phyloP scores from a whole-genome alignment of 2,329 filamentous ascomycete species.

The Penicillium sp. region DNA sequence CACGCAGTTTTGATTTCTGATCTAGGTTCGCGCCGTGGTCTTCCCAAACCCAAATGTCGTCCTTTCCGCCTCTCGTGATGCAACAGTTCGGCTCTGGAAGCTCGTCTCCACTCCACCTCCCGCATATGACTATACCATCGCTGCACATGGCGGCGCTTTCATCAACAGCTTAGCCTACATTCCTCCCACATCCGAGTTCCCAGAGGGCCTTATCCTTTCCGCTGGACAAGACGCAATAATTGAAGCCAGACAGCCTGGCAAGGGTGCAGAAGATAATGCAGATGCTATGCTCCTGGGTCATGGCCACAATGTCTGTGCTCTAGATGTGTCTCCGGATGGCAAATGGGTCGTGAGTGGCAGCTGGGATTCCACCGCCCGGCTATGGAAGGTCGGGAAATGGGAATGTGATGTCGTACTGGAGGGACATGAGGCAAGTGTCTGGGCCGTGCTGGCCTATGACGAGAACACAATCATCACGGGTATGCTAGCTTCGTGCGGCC shows the following conservation, averaged over 20 bases:
- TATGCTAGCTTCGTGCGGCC: constrained; percentile 22
- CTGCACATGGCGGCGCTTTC: constrained; percentile 77
- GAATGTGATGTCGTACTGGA: constrained; percentile 68
- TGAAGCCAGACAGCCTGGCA: constrained; percentile 74
- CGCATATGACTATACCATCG: constrained; percentile 71
- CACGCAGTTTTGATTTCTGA: constrained; percentile 60
- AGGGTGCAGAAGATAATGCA: constrained; percentile 68
- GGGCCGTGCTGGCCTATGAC: constrained; percentile 85
- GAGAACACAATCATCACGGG: constrained; percentile 74
- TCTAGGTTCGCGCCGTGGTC: constrained; percentile 78
- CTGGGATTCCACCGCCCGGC: constrained; percentile 84
- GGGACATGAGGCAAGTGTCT: constrained; percentile 79
- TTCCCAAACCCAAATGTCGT: constrained; percentile 72
- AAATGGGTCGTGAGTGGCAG: constrained; percentile 82
- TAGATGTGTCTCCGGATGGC: constrained; percentile 73
- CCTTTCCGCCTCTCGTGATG: constrained; percentile 86
- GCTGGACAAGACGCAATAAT: constrained; percentile 91
- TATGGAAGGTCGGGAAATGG: constrained; percentile 87
- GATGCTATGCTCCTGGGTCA: constrained; percentile 86
- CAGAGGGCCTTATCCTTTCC: constrained; percentile 79
- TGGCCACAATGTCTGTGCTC: constrained; percentile 78
- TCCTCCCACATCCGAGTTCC: constrained; percentile 63
- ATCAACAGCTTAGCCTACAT: constrained; percentile 82
- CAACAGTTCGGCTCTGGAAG: constrained; percentile 84
- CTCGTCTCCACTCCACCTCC: constrained; percentile 64